Base-by-base conservation (phyloP, 495 filamentous ascomycete species). In the Astrocystis sublimbata region DNA sequence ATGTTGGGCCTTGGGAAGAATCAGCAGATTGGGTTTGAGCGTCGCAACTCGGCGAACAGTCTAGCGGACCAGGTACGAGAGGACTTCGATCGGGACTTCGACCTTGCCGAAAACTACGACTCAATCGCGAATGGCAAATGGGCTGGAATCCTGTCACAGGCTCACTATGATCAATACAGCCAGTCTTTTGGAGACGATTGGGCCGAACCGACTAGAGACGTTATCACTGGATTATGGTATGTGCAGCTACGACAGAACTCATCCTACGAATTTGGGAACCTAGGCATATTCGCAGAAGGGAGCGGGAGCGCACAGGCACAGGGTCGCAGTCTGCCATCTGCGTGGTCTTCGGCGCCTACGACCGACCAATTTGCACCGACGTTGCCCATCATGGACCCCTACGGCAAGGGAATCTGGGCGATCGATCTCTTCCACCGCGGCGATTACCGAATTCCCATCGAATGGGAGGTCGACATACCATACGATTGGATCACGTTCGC, bases 381-480 rank as follows among this genome's bases (percentile, higher is more conserved):
- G 1, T 75, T 88, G 6, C 77, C 82, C 4, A 66, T 76, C 1
- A 77, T 87, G 61, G 81, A 81, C 58, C 83, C 82, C 3, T 88
- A 84, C 65, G 79, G 81, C 2, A 74, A 78, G 1, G 67, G 66
- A 9, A 71, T 71, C 4, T 78, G 83, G 42, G 83, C 73, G 67
- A 79, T 88, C 43, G 86, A 88, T 15, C 73, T 89, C 42, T 89
- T 82, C 64, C 77, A 74, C 53, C 75, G 82, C 13, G 86, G 86
- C 17, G 80, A 79, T 2, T 66, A 78, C 17, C 71, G 68, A 10
- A 61, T 73, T 8, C 66, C 68, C 0, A 60, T 85, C 78, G 52
- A 66, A 63, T 70, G 88, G 81, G 73, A 79, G 57, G 21, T 73
- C 78, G 58, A 76, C 67, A 5, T 70, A 66, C 59, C 74, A 70